Conservation (phyloP, 2,329 filamentous ascomycete species). For the Parastagonospora nodorum region DNA sequence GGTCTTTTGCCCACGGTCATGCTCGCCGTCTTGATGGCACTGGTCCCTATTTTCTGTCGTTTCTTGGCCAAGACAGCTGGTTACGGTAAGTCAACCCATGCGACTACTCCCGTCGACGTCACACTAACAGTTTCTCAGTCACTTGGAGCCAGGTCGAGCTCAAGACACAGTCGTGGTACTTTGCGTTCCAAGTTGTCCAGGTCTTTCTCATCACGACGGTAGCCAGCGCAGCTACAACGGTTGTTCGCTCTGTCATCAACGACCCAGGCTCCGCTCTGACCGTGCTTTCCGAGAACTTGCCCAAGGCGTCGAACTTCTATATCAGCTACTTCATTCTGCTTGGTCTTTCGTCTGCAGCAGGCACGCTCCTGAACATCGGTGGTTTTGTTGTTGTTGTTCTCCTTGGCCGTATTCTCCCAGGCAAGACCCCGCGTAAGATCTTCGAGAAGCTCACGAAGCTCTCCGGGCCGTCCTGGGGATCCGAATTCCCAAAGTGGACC, state of each 20-base stretch:
- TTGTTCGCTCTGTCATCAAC: slow-evolving; percentile 59
- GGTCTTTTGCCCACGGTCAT: slow-evolving; percentile 52
- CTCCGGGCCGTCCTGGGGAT: slow-evolving; percentile 51
- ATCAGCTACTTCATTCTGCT: slow-evolving; percentile 94
- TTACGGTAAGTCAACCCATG: slow-evolving; percentile 18
- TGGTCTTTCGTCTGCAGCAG: slow-evolving; percentile 55
- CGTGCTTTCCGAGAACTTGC: slow-evolving; percentile 75
- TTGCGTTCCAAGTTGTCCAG: slow-evolving; percentile 90
- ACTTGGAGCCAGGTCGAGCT: slow-evolving; percentile 59
- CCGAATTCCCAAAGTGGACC: slow-evolving; percentile 54
- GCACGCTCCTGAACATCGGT: slow-evolving; percentile 72
- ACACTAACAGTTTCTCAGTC: slow-evolving; percentile 9
- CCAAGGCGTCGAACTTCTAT: slow-evolving; percentile 91
- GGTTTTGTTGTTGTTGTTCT: slow-evolving; percentile 83
- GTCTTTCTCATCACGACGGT: slow-evolving; percentile 89
- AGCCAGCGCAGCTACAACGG: slow-evolving; percentile 74
- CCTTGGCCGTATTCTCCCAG: slow-evolving; percentile 66
- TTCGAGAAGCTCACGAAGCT: slow-evolving; percentile 52
- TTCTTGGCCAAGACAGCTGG: slow-evolving; percentile 46
- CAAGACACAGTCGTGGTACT: slow-evolving; percentile 90
- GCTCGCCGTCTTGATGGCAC: slow-evolving; percentile 50
- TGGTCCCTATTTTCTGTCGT: slow-evolving; percentile 52
- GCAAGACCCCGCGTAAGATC: slow-evolving; percentile 54
- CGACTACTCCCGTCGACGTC: not conserved
- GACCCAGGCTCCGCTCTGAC: slow-evolving; percentile 65